These are phyloP conservation scores for Phytophthora podocarpi DNA, from an alignment of 352 stramenopile species.

Conservation along the genomic window DNA sequence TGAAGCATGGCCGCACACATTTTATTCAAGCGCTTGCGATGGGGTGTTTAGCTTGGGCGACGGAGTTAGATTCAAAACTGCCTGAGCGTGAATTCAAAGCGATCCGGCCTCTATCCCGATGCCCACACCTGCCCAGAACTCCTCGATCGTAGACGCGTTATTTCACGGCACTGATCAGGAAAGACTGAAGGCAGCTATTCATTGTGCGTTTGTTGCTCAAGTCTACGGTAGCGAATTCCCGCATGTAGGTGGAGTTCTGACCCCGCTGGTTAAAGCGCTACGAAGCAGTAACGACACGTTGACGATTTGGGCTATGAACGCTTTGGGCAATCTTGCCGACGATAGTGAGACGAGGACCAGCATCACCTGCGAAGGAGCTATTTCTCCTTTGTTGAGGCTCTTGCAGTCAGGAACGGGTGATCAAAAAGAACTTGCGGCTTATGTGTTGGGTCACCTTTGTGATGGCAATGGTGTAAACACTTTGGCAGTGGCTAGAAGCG, in stretches of 20 bases:
- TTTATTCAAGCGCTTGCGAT: conserved; percentile 6
- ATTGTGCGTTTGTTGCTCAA: conserved; percentile 1
- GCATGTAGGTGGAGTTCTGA: not conserved
- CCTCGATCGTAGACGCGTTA: not conserved
- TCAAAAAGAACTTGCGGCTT: conserved; percentile 1
- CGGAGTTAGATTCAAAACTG: not conserved
- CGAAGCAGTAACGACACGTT: not conserved
- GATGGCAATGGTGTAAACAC: not conserved
- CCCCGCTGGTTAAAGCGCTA: not conserved
- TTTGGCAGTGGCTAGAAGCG: not conserved
- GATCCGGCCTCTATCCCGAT: not conserved
- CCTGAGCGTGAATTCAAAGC: conserved; percentile 1
- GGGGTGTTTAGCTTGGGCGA: not conserved
- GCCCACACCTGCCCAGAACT: too few species aligned
- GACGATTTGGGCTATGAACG: conserved; percentile 8
- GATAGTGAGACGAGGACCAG: not conserved
- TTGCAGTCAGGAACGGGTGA: not conserved
- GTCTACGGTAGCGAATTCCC: not conserved
- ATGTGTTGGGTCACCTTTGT: not conserved
- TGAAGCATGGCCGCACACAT: not conserved
- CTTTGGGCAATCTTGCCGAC: conserved; percentile 5
- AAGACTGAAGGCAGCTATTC: not conserved
- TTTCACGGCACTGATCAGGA: not conserved
- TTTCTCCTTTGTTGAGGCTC: not conserved
- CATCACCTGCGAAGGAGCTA: conserved; percentile 10